Base-by-base conservation (phyloP, 768 basidiomycete genomes). In the Mycena filopes region DNA sequence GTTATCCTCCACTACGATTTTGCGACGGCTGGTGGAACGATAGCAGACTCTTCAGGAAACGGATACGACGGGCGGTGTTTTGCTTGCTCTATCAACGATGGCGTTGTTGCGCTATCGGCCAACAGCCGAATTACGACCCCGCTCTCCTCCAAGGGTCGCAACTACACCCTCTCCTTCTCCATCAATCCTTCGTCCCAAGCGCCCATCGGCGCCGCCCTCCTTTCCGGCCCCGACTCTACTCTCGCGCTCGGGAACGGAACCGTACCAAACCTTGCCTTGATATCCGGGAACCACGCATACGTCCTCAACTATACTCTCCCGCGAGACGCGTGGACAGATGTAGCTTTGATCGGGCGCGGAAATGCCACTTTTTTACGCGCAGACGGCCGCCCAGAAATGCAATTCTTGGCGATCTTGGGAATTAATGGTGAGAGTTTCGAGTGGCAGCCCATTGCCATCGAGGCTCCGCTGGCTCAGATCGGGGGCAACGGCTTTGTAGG, bases 191-290 rank as follows among this genome's bases (percentile, higher is more conserved):
- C 65, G n/a, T 60, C 65, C 20, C 2, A 15, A 0, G 36, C 65
- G 15, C 62, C 47, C 36, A 43, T 56, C 31, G 70, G 63, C 11
- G 45, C 67, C 13, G 13, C 55, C 42, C 55, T 68, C n/a, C 54
- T 66, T 26, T 66, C 62, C 25, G 58, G 59, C 28, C 51, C 68
- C 16, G 68, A 69, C 31, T 69, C 68, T 1, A n/a, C 50, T 8
- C 64, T 69, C n/a, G 64, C 65, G 2, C 60, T 69, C 7, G 68
- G 68, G 45, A 69, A 69, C 56, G 68, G 68, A 23, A 69, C 68
- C 21, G 49, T 55, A 42, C 28, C 60, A 23, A 41, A n/a, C 50
- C 33, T 69, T 5, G 55, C 55, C 18, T 40, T 69, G 36, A 48
- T 69, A 16, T 58, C 68, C 10, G 68, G 53, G 12, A 62, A 62